Base-by-base conservation (phyloP, 1,284 basidiomycete species). In the Melanopsichium pennsylvanicum region DNA sequence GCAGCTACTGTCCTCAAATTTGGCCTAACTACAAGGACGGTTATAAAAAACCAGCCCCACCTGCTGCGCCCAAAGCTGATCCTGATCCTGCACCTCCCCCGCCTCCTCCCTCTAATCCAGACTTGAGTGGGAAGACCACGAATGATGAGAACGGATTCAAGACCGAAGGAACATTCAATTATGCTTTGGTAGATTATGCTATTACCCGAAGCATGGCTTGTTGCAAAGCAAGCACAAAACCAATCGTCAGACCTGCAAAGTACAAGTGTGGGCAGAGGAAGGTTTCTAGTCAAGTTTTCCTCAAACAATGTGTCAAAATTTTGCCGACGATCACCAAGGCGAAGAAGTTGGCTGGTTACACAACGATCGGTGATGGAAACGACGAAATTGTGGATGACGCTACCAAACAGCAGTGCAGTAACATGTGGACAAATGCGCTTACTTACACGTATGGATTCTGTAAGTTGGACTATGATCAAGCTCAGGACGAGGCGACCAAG, bases 81-180 rank as follows among this genome's bases (percentile, higher is more conserved):
- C 16, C 33, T 22, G n/a, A 32, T 18, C 21, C 51, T 29, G 16
- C 35, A 29, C 34, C 18, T 38, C 0, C 44, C 18, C 19, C 32
- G 5, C 18, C 47, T 6, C 16, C 32, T 29, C 43, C 48, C 2
- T n/a, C 34, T 6, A 40, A n/a, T 4, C 54, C 45, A 1, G 35
- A 51, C 15, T 27, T 15, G 0, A 18, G 5, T 4, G 61, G 56
- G 4, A 49, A 49, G 21, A 16, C 7, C 9, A 60, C 63, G 25
- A 67, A 60, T 45, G 52, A 55, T 26, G 38, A 43, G 21, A 44
- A 55, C 23, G 57, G 57, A 5, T 68, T 68, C 58, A 50, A 61
- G 4, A 43, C 22, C 27, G 2, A 32, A 8, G 64, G 64, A 9
- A 61, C 45, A 2, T 68, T 68, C 40, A 44, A 43, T 36, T 68